Base-by-base conservation (phyloP, 1,284 basidiomycete genomes). In the Papiliotrema flavescens region DNA sequence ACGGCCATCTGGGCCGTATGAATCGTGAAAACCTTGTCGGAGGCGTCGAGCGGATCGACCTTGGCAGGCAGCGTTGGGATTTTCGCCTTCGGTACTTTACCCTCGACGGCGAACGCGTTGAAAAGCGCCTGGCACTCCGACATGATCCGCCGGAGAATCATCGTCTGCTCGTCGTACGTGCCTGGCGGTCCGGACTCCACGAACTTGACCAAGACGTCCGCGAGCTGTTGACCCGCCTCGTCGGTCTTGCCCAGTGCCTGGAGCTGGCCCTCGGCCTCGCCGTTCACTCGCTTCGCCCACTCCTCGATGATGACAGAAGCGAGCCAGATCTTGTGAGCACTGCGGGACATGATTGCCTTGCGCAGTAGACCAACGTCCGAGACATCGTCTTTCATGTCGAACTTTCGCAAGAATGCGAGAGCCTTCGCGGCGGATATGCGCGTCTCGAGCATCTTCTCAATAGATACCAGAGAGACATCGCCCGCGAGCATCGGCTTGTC, bases 401-500 rank as follows among this genome's bases (percentile, higher is more conserved):
- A 62, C 26, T 34, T 32, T 32, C 66, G 56, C 3, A 75, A 45
- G 4, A 58, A 49, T 6, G 93, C 90, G 13, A 98, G 75, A 0
- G 92, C 91, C 14, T 83, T 85, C 1, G 91, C 87, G 2, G 87
- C 84, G 3, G 88, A 85, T 3, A 98, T 78, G 37, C 96, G 82
- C 17, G 90, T 91, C 60, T 89, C 85, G 54, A 96, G 78, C 28
- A 93, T 85, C 1, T 85, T 79, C 66, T 97, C 94, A 15, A 84
- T 78, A 7, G 87, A 81, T 24, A 98, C 81, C 20, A 99, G 80
- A 0, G 89, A 85, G 51, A 95, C 78, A 71, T 99, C 96, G 69
- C 98, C 94, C 0, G 85, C 82, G 46, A 98, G 81, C 84, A 98
- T 94, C 55, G 89, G 89, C 80, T 93, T 98, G 79, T 99, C 96